A percentile compares a stretch with the other conserved stretches of the same genome.
Conservation (phyloP, 1,139 yeast species). For the Nakaseomyces nivariensis region DNA sequence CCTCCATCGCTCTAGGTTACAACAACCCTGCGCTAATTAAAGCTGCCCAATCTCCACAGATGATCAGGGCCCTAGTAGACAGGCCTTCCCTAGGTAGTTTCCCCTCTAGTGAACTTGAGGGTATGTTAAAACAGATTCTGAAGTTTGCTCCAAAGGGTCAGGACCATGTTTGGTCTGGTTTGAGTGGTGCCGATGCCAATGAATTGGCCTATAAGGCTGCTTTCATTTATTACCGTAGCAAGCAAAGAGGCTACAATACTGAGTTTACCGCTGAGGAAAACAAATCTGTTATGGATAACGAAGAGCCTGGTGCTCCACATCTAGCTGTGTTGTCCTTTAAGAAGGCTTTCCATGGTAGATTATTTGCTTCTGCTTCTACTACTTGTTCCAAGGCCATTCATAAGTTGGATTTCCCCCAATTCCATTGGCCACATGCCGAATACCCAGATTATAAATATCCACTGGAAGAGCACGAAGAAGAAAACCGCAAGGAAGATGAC, state of each 20-base stretch:
- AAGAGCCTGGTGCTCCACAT: slow-evolving; percentile 59
- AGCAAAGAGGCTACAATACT: slow-evolving; percentile 42
- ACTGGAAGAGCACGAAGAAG: slow-evolving; percentile 41
- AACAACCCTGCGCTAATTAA: slow-evolving; percentile 60
- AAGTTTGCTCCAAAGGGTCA: slow-evolving; percentile 66
- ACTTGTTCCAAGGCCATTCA: slow-evolving; percentile 70
- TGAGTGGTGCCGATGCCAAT: slow-evolving; percentile 68
- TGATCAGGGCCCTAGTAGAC: slow-evolving; percentile 58
- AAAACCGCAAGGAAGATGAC: slow-evolving; percentile 51
- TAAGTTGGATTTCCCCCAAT: slow-evolving; percentile 66
- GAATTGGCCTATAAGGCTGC: slow-evolving; percentile 75
- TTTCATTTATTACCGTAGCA: slow-evolving; percentile 58
- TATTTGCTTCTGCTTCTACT: slow-evolving; percentile 63
- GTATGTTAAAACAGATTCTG: slow-evolving; percentile 45
- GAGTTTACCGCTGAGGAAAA: slow-evolving; percentile 50
- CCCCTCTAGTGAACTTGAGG: slow-evolving; percentile 47
- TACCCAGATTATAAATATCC: slow-evolving; percentile 62
- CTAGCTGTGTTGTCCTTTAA: slow-evolving; percentile 60
- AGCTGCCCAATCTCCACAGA: slow-evolving; percentile 53
- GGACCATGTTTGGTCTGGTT: slow-evolving; percentile 56
- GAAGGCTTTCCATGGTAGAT: slow-evolving; percentile 66
- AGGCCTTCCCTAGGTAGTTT: slow-evolving; percentile 72
- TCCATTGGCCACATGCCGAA: slow-evolving; percentile 70
- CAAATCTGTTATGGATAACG: slow-evolving; percentile 52
- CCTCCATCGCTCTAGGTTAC: slow-evolving; percentile 67